Evolutionary conservation across 345 rosid species (phyloP), one percentile per base, ranked within the genome.

Genomic region (Brassica incana): DNA sequence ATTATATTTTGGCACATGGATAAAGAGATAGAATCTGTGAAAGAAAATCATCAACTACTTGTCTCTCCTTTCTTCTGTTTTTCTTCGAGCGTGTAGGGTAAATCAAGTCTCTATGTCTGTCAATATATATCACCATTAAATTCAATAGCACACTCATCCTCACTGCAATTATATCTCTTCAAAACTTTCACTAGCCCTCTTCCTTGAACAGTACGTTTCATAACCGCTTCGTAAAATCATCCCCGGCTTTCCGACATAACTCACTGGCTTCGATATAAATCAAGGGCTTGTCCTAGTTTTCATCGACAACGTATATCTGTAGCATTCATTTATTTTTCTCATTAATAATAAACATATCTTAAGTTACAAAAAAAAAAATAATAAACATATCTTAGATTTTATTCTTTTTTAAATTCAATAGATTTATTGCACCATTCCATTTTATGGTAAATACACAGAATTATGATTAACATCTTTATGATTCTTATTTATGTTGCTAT

Each of bases 131-230:
- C 33, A 68, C 72, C 77, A 30, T 18, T 66, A 20, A 52, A 2
- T 74, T 60, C 65, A 56, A 6, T 58, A 58, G 67, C 67, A 27
- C 60, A 20, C 60, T 75, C 77, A 59, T 16, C 29, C 70, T 74
- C 65, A 30, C 40, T 73, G 30, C 77, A 62, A 73, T 52, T 33
- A 54, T 72, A 32, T 60, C 45, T 59, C 29, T 59, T 35, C 66
- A 45, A 12, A 45, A 35, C 45, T 27, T 27, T 63, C 76, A 43
- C 32, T 25, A 8, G 8, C 35, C 12, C 62, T 58, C 50, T 61
- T 61, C 25, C 54, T 20, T 5, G 0, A 9, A 14, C 33, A 11
- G 43, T 59, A 3, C 30, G 5, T 59, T 20, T 69, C 63, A 35
- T 69, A 71, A 32, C 18, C 50, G 45, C 43, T 70, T 65, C 35